Base-by-base conservation (phyloP, 345 rosid genomes). In the Gossypium sturtianum region DNA sequence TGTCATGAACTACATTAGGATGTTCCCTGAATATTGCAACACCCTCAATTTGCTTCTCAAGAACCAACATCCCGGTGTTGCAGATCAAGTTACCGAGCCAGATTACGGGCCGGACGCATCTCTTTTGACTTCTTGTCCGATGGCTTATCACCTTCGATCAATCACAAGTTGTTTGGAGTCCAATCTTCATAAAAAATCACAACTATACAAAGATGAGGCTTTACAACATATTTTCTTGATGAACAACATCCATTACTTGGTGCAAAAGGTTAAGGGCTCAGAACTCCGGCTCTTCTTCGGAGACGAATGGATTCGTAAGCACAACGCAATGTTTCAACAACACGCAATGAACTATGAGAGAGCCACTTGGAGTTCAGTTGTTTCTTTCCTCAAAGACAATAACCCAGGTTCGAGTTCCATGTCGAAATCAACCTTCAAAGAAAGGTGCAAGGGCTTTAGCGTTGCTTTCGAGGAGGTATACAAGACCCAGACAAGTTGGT, bases 261-360 rank as follows among this genome's bases (percentile, higher is more conserved):
- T 90, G 45, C 86, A 90, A 70, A 91, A 91, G 83, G 87, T 91
- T 2, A 89, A 88, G 66, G 81, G 74, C 74, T 90, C 93, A 0
- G 87, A 90, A 60, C 93, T 94, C 74, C 79, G 84, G 80, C 75
- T 9, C 66, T 79, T 81, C 80, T 89, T 94, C 45, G 98, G 94
- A 78, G 96, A 94, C 61, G 91, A 83, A 58, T 94, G 98, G 98
- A 86, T 91, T 78, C 81, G 91, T 27, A 90, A 84, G 80, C 91
- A 87, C 64, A 87, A 71, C 0, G 96, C 81, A 2, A 85, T 80
- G 61, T 85, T 83, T 80, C 94, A 85, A 81, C 89, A 81, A 70
- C 77, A 82, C 45, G 97, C 90, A 27, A 90, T 82, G 11, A 75
- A 80, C 83, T 92, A 92, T 56, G 85, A 83, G 74, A 82, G 93